phyloP scores from a whole-genome alignment of 306 rosid genomes.

The Nissolia schottii region DNA sequence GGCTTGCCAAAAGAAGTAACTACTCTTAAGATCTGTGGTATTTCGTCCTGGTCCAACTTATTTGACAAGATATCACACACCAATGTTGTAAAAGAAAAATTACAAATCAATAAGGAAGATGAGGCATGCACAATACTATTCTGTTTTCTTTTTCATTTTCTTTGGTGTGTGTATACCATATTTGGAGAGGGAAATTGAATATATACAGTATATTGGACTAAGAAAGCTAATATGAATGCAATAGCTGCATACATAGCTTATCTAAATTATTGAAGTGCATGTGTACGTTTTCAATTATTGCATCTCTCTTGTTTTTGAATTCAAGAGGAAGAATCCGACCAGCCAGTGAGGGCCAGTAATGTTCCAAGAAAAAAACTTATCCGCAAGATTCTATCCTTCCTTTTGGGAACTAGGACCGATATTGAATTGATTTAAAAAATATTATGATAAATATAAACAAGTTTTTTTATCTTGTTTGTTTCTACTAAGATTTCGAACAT shows the following conservation, averaged over 20 bases:
- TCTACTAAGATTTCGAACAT: conserved; percentile 31
- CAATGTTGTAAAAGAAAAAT: background rate
- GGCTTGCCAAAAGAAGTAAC: no score
- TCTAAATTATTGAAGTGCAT: background rate
- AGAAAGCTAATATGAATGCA: conserved; percentile 2
- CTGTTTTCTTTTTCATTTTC: background rate
- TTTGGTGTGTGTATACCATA: background rate
- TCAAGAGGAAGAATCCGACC: conserved; percentile 27
- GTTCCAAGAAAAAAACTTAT: conserved; percentile 29
- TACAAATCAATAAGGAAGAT: background rate
- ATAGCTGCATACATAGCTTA: background rate
- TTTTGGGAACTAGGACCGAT: conserved; percentile 9
- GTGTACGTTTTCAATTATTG: conserved; percentile 21
- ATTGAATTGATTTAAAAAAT: background rate
- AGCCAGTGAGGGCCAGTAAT: conserved; percentile 13
- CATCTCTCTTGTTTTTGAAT: background rate
- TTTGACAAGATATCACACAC: no score
- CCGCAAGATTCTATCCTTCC: conserved; percentile 28
- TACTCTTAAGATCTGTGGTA: no score
- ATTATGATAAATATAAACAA: background rate
- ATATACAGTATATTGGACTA: background rate
- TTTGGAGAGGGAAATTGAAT: background rate
- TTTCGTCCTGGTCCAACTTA: no score
- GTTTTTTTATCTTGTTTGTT: conserved; percentile 2
- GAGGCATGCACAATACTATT: background rate